These are phyloP conservation scores for Umbellularia californica DNA, from an alignment of 164 flowering plant species.

Conservation along the genomic window DNA sequence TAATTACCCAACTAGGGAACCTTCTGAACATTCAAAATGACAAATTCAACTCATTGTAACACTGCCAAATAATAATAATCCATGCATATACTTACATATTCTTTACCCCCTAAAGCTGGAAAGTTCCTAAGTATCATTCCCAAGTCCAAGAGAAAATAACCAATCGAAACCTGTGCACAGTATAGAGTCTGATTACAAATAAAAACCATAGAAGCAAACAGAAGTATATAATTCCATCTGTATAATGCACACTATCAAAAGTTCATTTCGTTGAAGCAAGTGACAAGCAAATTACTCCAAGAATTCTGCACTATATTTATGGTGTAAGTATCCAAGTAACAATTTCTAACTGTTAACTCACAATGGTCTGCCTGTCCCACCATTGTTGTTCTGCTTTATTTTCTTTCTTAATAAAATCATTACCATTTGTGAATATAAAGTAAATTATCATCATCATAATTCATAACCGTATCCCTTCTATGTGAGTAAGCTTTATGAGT, in stretches of 20 bases:
- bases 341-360: too few relatives aligned
- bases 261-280: not conserved
- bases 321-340: too few relatives aligned
- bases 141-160: conserved; percentile 71
- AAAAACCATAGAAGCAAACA: not conserved
- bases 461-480: too few relatives aligned
- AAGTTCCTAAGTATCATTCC: conserved; percentile 66
- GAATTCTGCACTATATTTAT: too few relatives aligned
- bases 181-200: not conserved
- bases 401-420: too few relatives aligned
- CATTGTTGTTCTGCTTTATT: too few relatives aligned
- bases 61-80: not conserved
- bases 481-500: too few relatives aligned
- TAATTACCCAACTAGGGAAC: too few relatives aligned
- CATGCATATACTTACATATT: conserved; percentile 59
- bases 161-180: conserved; percentile 56
- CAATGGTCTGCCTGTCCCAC: too few relatives aligned
- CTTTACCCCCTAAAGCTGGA: conserved; percentile 74
- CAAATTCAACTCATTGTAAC: not conserved
- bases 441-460: too few relatives aligned
- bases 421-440: too few relatives aligned
- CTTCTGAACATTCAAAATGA: not conserved
- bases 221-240: not conserved
- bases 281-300: too few relatives aligned
- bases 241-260: not conserved